Evolutionary conservation across 2,329 filamentous ascomycete species (phyloP).

Genomic region (Talaromyces sp.): DNA sequence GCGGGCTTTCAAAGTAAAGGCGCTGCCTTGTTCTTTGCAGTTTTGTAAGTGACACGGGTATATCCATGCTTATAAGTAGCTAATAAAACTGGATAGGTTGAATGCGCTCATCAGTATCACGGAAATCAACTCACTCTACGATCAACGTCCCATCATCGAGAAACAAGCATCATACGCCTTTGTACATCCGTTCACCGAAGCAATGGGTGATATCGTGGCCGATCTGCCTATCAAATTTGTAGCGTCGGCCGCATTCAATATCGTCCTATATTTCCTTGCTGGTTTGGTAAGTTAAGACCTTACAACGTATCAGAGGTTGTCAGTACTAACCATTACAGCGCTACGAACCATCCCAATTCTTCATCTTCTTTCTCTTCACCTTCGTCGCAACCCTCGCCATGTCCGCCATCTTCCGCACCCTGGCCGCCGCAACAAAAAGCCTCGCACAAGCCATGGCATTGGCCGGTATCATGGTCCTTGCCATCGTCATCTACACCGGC

Average conservation of each 20-base stretch:
- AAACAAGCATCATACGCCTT: constrained; percentile 86
- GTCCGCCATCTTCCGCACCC: constrained; percentile 59
- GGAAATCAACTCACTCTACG: constrained; percentile 81
- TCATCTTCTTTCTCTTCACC: constrained; percentile 63
- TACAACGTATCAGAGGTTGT: background rate
- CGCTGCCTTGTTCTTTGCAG: constrained; percentile 79
- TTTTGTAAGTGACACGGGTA: constrained; percentile 57
- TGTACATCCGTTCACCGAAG: constrained; percentile 86
- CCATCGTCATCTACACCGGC: constrained; percentile 65
- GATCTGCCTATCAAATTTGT: constrained; percentile 81
- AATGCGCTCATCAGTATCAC: constrained; percentile 64
- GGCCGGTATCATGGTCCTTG: constrained; percentile 53
- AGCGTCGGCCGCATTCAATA: constrained; percentile 73
- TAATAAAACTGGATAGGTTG: constrained; percentile 23
- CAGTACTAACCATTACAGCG: constrained; percentile 27
- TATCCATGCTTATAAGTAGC: background rate
- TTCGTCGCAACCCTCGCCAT: constrained; percentile 60
- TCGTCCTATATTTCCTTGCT: constrained; percentile 82
- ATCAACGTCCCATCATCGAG: constrained; percentile 87
- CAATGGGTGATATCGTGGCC: constrained; percentile 77
- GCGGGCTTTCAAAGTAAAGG: constrained; percentile 74
- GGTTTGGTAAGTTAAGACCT: background rate
- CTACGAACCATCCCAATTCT: constrained; percentile 52
- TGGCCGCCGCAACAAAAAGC: constrained; percentile 59
- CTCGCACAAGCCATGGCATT: constrained; percentile 63